A percentile compares a stretch with the other conserved stretches of the same genome.
Evolutionary conservation across 2,329 filamentous ascomycete genomes (phyloP).

Genomic region (Scedosporium boydii): DNA sequence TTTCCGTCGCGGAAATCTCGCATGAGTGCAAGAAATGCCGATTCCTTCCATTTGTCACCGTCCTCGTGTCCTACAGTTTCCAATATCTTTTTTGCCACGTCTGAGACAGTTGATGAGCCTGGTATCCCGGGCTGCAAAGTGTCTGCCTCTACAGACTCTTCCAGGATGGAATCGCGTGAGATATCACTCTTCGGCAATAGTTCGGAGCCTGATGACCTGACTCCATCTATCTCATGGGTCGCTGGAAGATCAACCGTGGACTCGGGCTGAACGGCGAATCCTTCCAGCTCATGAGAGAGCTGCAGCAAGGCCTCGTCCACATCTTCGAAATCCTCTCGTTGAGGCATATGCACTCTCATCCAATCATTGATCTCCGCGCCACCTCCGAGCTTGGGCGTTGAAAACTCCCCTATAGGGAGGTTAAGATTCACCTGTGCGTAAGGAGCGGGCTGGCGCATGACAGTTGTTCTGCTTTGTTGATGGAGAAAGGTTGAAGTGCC

Average conservation of each 20-base stretch:
- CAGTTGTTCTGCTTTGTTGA: no score
- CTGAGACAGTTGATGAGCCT: constrained; percentile 22
- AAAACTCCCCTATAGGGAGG: neutral
- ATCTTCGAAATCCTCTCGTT: constrained; percentile 17
- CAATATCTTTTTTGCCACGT: constrained; percentile 31
- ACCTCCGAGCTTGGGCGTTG: constrained; percentile 19
- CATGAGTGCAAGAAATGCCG: constrained; percentile 33
- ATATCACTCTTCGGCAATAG: neutral
- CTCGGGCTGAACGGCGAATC: neutral
- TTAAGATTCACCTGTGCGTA: neutral
- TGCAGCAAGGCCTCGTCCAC: constrained; percentile 34
- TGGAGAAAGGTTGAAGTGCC: no score
- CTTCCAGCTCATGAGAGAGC: constrained; percentile 29
- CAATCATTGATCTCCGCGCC: constrained; percentile 30
- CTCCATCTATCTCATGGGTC: neutral
- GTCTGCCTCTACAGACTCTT: neutral
- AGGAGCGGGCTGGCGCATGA: no score
- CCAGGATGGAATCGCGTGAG: neutral
- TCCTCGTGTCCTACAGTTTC: constrained; percentile 33
- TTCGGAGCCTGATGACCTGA: neutral
- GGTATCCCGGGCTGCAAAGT: neutral
- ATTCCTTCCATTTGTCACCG: constrained; percentile 37
- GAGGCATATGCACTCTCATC: constrained; percentile 23
- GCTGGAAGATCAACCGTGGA: neutral
- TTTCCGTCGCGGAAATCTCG: constrained; percentile 33